phyloP scores from a whole-genome alignment of 2,329 filamentous ascomycete genomes.

The Sporothrix brunneoviolacea region DNA sequence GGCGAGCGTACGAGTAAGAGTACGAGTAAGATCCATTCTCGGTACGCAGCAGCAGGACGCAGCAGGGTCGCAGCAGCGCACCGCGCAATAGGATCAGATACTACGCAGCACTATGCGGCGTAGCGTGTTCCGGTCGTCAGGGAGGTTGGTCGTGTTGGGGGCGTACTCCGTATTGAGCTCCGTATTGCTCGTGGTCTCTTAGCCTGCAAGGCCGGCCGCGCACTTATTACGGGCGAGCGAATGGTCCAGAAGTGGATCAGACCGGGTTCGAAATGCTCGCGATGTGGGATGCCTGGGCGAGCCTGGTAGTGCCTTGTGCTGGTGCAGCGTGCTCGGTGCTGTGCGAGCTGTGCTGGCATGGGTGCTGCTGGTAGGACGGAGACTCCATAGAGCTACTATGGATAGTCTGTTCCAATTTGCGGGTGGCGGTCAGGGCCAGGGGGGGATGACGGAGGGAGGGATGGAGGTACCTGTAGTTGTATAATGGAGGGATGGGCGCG shows the following conservation, averaged over 20 bases:
- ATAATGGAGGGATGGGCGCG: not conserved
- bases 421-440: conserved; percentile 17
- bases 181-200: conserved; percentile 2
- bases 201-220: conserved; percentile 22
- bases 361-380: not conserved
- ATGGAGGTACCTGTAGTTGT: too few species aligned
- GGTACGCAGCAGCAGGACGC: too few species aligned
- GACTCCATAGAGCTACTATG: not conserved
- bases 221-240: conserved; percentile 11
- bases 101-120: too few species aligned
- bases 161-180: not conserved
- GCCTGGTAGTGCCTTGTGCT: not conserved
- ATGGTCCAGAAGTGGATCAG: conserved; percentile 18
- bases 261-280: conserved; percentile 17
- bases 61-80: not conserved
- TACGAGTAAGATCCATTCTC: not conserved
- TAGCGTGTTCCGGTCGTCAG: too few species aligned
- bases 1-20: not conserved
- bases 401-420: conserved; percentile 1
- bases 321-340: conserved; percentile 3
- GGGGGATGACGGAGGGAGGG: conserved; percentile 12
- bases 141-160: too few species aligned
- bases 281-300: conserved; percentile 13
- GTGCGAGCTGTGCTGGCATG: not conserved
- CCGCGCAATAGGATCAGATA: too few species aligned